Evolutionary conservation across 73 alveolate species (phyloP).

Genomic region (Loxodes magnus): DNA sequence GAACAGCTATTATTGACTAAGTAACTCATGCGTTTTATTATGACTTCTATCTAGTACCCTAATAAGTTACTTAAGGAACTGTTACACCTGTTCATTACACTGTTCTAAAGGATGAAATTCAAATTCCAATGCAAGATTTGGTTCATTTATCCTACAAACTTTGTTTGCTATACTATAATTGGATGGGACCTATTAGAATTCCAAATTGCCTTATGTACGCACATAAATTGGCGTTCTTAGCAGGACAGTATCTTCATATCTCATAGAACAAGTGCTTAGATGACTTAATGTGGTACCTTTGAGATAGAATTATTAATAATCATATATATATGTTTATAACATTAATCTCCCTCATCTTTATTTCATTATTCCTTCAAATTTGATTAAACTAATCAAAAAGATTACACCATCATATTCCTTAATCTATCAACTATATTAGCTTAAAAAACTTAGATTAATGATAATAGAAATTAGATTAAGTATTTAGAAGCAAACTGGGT

Average conservation of each 20-base stretch:
- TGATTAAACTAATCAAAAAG: too few relatives aligned
- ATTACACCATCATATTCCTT: too few relatives aligned
- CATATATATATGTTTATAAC: too few relatives aligned
- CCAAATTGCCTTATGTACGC: conserved; percentile 71
- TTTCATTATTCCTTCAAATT: too few relatives aligned
- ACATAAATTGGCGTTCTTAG: conserved; percentile 44
- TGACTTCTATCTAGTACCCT: conserved; percentile 59
- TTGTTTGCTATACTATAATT: conserved; percentile 67
- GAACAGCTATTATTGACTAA: conserved; percentile 53
- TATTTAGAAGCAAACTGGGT: too few relatives aligned
- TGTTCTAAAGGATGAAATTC: conserved; percentile 38
- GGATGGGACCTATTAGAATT: conserved; percentile 54
- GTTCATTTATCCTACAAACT: conserved; percentile 56
- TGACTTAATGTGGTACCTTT: too few relatives aligned
- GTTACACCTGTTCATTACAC: conserved; percentile 58
- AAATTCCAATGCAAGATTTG: conserved; percentile 15
- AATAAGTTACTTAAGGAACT: conserved; percentile 44
- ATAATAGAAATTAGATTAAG: too few relatives aligned
- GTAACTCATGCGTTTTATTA: conserved; percentile 26
- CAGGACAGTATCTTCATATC: conserved; percentile 48
- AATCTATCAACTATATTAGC: too few relatives aligned
- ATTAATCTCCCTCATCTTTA: too few relatives aligned
- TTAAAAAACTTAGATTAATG: too few relatives aligned
- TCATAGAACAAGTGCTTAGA: too few relatives aligned
- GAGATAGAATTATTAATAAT: too few relatives aligned